Conservation (phyloP, 148 eudicot genomes). For the Heliosperma pusillum region DNA sequence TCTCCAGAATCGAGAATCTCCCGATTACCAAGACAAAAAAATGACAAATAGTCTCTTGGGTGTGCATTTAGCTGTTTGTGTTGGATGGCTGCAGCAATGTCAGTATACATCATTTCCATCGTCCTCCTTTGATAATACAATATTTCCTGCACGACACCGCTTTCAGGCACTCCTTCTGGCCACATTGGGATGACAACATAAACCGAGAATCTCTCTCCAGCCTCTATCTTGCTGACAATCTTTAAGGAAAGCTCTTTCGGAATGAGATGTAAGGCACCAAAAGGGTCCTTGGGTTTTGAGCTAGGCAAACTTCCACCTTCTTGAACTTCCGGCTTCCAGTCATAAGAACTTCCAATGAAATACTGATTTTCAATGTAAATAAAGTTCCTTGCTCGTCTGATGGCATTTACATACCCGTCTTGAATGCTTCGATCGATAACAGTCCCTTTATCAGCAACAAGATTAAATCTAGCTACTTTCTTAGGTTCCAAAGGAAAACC, state of each 20-base stretch:
- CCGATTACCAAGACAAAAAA: slow-evolving; percentile 78
- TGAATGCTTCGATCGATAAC: slow-evolving; percentile 73
- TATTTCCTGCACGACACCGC: slow-evolving; percentile 73
- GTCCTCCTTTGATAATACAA: slow-evolving; percentile 78
- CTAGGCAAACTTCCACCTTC: not conserved
- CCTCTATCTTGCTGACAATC: slow-evolving; percentile 61
- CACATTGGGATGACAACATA: slow-evolving; percentile 90
- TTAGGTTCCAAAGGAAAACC: slow-evolving; percentile 43
- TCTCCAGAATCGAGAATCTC: slow-evolving; percentile 41
- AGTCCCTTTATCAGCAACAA: slow-evolving; percentile 52
- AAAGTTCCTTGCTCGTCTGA: slow-evolving; percentile 70
- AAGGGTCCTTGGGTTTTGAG: slow-evolving; percentile 21
- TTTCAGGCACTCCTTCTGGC: slow-evolving; percentile 92
- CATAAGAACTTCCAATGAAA: slow-evolving; percentile 78
- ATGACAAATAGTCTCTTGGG: slow-evolving; percentile 56
- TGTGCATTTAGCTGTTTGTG: slow-evolving; percentile 36
- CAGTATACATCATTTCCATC: slow-evolving; percentile 91
- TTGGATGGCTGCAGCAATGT: slow-evolving; percentile 48
- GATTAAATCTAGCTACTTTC: slow-evolving; percentile 39
- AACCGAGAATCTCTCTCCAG: slow-evolving; percentile 71
- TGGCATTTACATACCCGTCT: slow-evolving; percentile 78
- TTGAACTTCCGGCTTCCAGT: slow-evolving; percentile 40
- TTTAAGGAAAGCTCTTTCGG: slow-evolving; percentile 81
- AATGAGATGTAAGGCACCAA: slow-evolving; percentile 68
- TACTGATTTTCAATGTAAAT: slow-evolving; percentile 90